Evolutionary conservation across 2,329 filamentous ascomycete genomes (phyloP).

Genomic region (Lachnellula suecica): DNA sequence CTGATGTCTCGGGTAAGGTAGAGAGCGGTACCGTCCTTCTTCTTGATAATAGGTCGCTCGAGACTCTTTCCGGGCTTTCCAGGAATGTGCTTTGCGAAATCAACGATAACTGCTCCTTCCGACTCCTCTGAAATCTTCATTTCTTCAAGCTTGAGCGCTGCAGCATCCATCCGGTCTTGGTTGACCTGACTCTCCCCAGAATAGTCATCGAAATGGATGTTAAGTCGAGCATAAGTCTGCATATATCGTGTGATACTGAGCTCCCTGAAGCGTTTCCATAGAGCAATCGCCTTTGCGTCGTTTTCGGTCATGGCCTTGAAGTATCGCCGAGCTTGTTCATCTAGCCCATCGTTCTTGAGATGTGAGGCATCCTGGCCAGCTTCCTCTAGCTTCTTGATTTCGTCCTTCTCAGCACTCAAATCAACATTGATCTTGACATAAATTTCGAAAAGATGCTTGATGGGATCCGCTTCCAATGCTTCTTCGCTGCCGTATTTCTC

Average conservation of each 20-base stretch:
- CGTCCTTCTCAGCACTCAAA: conserved; percentile 63
- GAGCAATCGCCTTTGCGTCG: conserved; percentile 56
- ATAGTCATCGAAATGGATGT: conserved; percentile 70
- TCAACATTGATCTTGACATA: conserved; percentile 74
- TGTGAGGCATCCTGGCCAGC: conserved; percentile 42
- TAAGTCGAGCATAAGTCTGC: conserved; percentile 67
- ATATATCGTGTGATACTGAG: conserved; percentile 67
- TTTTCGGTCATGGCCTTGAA: conserved; percentile 72
- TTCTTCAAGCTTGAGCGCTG: conserved; percentile 61
- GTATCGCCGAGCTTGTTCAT: conserved; percentile 73
- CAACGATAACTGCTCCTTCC: conserved; percentile 70
- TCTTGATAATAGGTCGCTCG: conserved; percentile 69
- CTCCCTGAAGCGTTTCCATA: conserved; percentile 67
- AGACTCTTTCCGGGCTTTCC: conserved; percentile 69
- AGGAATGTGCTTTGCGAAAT: conserved; percentile 67
- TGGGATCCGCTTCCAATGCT: conserved; percentile 68
- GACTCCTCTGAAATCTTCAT: conserved; percentile 67
- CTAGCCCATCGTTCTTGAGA: conserved; percentile 56
- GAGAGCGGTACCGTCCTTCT: conserved; percentile 72
- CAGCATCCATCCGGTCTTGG: conserved; percentile 63
- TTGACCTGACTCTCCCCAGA: conserved; percentile 74
- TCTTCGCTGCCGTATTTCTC: conserved; percentile 74
- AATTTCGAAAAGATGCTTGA: conserved; percentile 79
- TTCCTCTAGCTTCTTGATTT: conserved; percentile 48
- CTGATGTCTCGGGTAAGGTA: conserved; percentile 79